Base-by-base conservation (phyloP, 2,329 filamentous ascomycete species). In the Pseudogymnoascus sp. region DNA sequence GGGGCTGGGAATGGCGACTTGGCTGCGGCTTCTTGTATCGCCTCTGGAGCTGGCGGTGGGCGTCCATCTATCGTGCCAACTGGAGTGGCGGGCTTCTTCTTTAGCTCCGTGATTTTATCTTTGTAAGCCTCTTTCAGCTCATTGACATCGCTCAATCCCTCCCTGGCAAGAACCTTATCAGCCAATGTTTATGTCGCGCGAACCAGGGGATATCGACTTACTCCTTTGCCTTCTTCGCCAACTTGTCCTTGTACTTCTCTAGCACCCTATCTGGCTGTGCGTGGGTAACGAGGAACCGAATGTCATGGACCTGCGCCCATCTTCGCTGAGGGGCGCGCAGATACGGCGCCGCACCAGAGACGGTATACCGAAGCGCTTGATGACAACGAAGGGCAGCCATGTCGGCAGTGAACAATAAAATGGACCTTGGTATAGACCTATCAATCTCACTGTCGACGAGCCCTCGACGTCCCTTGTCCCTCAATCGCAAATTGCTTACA, bases 281-380 rank as follows among this genome's bases (percentile, higher is more conserved):
- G 64, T 91, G 89, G 14, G 91, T 94, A 64, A 88, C 88, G 50
- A 96, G 82, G 79, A 93, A 96, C 66, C 92, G 90, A 57, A 96
- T 86, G 74, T 97, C 90, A 74, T 95, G 90, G 30, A 97, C 91
- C 69, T 90, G 90, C 1, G 93, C 93, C 88, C 90, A 95, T 72
- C 92, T 85, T 61, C 87, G 84, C 74, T 97, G 93, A 6, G 74
- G 69, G 14, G 68, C 68, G 60, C 69, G 69, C 41, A 71, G 60
- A 62, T 68, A 70, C 4, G 69, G 70, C 9, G 69, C 62, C 20
- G 67, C 65, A 9, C 68, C 68, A 50, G 66, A 69, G 33, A 70
- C 60, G 15, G 67, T 41, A 62, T 79, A 75, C 38, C 82, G 81
- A 38, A 86, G 73, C 22, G 75, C 72, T 57, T 77, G 75, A 33